phyloP scores from a whole-genome alignment of 2,329 filamentous ascomycete species.

The Elsinoe australis region DNA sequence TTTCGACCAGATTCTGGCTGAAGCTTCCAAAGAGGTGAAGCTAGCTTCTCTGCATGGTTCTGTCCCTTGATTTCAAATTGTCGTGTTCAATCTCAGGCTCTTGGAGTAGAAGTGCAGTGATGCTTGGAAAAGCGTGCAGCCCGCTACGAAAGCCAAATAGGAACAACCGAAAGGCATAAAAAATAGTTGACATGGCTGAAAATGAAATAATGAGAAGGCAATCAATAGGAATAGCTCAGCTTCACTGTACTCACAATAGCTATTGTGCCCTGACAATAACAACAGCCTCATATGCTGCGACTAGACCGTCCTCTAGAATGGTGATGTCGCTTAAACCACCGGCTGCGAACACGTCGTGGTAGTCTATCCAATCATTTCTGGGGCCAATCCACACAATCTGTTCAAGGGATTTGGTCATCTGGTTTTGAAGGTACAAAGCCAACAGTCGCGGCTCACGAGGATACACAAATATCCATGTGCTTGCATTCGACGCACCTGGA shows the following conservation, averaged over 20 bases:
- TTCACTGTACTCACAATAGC: background rate
- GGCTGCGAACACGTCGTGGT: conserved; percentile 8
- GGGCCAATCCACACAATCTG: conserved; percentile 39
- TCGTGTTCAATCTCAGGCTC: no score
- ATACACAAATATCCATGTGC: conserved; percentile 48
- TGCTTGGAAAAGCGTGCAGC: no score
- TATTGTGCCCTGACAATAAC: conserved; percentile 5
- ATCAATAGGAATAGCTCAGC: no score
- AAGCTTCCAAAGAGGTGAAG: no score
- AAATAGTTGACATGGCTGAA: no score
- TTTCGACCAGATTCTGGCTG: no score
- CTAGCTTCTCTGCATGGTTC: no score
- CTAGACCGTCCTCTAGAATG: conserved; percentile 2
- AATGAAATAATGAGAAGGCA: no score
- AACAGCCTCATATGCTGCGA: conserved; percentile 14
- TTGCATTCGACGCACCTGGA: conserved; percentile 35
- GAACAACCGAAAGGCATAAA: no score
- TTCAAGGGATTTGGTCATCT: conserved; percentile 28
- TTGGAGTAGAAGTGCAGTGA: no score
- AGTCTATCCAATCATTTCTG: conserved; percentile 35
- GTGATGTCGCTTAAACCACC: background rate
- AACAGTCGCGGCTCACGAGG: conserved; percentile 43
- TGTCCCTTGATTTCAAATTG: no score
- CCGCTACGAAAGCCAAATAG: no score
- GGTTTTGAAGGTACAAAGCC: conserved; percentile 37